Percentiles rank a stretch among this genome's conserved stretches.
Conservation (phyloP, 2,329 filamentous ascomycete species). For the Sordariomycetes sp. region DNA sequence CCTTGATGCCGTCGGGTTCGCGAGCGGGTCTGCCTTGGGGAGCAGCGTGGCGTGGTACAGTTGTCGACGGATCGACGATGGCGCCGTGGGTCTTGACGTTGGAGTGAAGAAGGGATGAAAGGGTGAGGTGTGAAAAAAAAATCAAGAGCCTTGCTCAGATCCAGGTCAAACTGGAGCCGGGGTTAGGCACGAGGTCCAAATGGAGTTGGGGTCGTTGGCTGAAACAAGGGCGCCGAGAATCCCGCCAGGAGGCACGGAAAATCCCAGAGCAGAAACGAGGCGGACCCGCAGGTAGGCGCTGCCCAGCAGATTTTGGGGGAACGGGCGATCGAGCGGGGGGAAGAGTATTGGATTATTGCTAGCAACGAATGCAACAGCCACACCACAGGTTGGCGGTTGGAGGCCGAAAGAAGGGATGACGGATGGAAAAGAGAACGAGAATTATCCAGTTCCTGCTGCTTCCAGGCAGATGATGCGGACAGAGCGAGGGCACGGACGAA, state of each 20-base stretch:
- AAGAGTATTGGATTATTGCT: conserved; percentile 2
- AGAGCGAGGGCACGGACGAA: background rate
- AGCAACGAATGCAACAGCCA: background rate
- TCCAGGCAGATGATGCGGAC: conserved; percentile 3
- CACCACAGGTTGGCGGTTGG: conserved; percentile 5
- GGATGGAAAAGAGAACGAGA: background rate
- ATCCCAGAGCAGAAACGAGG: conserved; percentile 6
- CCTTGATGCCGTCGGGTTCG: background rate
- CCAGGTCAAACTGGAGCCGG: background rate
- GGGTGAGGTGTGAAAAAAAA: background rate
- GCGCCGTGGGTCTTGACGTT: background rate
- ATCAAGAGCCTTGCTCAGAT: background rate
- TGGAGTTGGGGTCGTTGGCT: conserved; percentile 1
- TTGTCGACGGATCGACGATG: background rate
- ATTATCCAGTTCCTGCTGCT: conserved; percentile 1
- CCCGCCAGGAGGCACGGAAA: conserved; percentile 6
- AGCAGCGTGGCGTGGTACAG: background rate
- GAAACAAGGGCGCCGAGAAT: conserved; percentile 6
- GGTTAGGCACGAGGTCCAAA: background rate
- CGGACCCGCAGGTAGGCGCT: conserved; percentile 5
- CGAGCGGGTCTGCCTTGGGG: background rate
- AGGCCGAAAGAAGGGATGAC: background rate
- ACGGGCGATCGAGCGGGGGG: background rate
- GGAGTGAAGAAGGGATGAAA: background rate
- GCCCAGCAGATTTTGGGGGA: background rate